A percentile compares a stretch with the other conserved stretches of the same genome.
These are phyloP conservation scores for Thelonectria rubi DNA, from an alignment of 2,329 filamentous ascomycete genomes.

Conservation along the genomic window DNA sequence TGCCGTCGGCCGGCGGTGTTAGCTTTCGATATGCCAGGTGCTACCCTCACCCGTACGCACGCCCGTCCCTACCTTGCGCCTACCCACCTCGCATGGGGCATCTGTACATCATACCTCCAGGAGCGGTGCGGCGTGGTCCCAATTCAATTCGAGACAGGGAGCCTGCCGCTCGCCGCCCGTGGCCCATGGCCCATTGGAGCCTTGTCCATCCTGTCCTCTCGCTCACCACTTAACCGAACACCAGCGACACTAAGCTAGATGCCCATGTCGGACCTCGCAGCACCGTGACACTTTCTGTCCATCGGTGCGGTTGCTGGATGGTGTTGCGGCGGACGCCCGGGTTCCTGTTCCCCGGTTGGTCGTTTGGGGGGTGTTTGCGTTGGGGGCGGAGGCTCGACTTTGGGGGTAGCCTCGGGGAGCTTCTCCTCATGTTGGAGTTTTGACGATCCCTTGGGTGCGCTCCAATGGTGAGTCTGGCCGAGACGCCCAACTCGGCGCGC, in stretches of 20 bases:
- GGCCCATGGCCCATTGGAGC: slow-evolving; percentile 8
- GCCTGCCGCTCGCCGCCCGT: slow-evolving; percentile 11
- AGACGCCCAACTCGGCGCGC: slow-evolving; percentile 30
- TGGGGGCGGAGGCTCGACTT: slow-evolving; percentile 34
- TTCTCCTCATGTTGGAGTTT: slow-evolving; percentile 25
- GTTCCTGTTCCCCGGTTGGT: slow-evolving; percentile 38
- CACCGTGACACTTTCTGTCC: slow-evolving; percentile 3
- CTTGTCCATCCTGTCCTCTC: slow-evolving; percentile 24
- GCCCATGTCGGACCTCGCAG: slow-evolving; percentile 13
- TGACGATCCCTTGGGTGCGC: slow-evolving; percentile 27
- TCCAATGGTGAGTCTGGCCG: slow-evolving; percentile 35
- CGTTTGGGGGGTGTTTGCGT: slow-evolving; percentile 36
- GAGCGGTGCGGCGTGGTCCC: slow-evolving; percentile 30
- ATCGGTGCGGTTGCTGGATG: slow-evolving; percentile 11
- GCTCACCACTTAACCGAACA: slow-evolving; percentile 29
- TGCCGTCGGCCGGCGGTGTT: background rate
- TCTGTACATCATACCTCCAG: slow-evolving; percentile 31
- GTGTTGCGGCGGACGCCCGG: slow-evolving; percentile 30
- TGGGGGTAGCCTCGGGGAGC: slow-evolving; percentile 24
- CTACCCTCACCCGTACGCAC: slow-evolving; percentile 10
- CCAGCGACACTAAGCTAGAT: slow-evolving; percentile 11
- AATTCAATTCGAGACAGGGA: slow-evolving; percentile 37
- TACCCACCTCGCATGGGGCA: background rate
- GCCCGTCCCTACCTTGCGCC: background rate
- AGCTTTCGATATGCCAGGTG: slow-evolving; percentile 8